A percentile compares a stretch with the other conserved stretches of the same genome.
phyloP scores from a whole-genome alignment of 306 rosid genomes.

The Gynostemma pentaphyllum region DNA sequence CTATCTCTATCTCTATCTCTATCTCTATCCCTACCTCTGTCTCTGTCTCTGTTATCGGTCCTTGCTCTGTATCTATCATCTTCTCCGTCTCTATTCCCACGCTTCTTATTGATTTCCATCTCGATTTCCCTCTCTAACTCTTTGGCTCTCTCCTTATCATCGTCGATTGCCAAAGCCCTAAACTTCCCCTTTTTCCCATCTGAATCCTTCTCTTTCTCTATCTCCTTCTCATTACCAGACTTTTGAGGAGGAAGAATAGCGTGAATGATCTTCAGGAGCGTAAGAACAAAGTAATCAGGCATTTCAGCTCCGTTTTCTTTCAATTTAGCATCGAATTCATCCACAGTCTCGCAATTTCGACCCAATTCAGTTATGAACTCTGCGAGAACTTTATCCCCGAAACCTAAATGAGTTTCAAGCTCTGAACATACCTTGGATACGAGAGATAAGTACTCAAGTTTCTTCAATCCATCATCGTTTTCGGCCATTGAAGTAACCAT shows the following conservation, averaged over 20 bases:
- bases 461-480: constrained; percentile 40
- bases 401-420: constrained; percentile 62
- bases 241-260: constrained; percentile 59
- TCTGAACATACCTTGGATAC: constrained; percentile 73
- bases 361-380: constrained; percentile 73
- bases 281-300: constrained; percentile 62
- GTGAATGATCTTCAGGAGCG: constrained; percentile 49
- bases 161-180: constrained; percentile 45
- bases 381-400: constrained; percentile 58
- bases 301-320: constrained; percentile 61
- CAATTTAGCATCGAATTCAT: constrained; percentile 45
- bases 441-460: constrained; percentile 62
- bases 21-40: constrained; percentile 18
- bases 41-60: constrained; percentile 24
- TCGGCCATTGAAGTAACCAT: constrained; percentile 26
- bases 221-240: constrained; percentile 22
- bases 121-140: constrained; percentile 58
- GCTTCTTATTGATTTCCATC: constrained; percentile 28
- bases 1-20: constrained; percentile 25
- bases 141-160: constrained; percentile 44
- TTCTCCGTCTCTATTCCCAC: constrained; percentile 19
- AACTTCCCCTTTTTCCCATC: constrained; percentile 38
- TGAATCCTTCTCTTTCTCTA: constrained; percentile 26
- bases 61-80: constrained; percentile 22
- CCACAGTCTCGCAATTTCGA: constrained; percentile 35